These are phyloP conservation scores for Macaranga tanarius DNA, from an alignment of 441 rosid genomes.

Conservation along the genomic window DNA sequence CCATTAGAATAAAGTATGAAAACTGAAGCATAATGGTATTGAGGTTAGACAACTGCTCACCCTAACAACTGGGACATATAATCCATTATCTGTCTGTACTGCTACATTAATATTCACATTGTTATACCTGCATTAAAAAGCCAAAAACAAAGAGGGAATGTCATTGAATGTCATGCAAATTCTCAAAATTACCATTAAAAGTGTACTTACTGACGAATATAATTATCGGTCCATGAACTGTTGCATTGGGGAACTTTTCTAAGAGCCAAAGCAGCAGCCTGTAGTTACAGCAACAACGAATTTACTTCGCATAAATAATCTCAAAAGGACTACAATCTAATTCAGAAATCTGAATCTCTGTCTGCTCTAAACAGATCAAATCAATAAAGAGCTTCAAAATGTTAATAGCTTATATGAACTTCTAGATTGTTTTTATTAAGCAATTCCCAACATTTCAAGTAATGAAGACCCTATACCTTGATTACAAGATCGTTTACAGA, in stretches of 20 bases:
- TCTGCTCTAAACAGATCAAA: neutral
- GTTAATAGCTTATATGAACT: neutral
- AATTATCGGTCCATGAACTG: conserved; percentile 94
- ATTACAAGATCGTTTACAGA: conserved; percentile 92
- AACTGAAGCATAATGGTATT: neutral
- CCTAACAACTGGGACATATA: conserved; percentile 82
- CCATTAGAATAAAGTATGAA: neutral
- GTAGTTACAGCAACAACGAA: conserved; percentile 22
- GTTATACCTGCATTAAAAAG: conserved; percentile 48
- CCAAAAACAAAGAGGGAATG: conserved; percentile 13
- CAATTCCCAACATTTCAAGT: neutral
- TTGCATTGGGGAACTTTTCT: conserved; percentile 93
- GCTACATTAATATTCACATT: conserved; percentile 82
- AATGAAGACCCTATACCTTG: conserved; percentile 49
- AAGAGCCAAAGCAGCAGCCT: conserved; percentile 98
- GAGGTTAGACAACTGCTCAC: conserved; percentile 37
- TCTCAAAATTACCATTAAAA: neutral
- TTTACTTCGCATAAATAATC: conserved; percentile 4
- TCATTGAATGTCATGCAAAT: neutral
- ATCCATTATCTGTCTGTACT: conserved; percentile 90
- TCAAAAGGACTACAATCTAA: neutral
- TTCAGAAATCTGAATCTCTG: neutral
- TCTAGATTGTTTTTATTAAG: neutral
- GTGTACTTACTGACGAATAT: conserved; percentile 80
- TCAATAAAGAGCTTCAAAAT: neutral